Evolutionary conservation across 1,139 yeast species (phyloP), one percentile per base, ranked within the genome.

Genomic region (Zygoascus sp.): DNA sequence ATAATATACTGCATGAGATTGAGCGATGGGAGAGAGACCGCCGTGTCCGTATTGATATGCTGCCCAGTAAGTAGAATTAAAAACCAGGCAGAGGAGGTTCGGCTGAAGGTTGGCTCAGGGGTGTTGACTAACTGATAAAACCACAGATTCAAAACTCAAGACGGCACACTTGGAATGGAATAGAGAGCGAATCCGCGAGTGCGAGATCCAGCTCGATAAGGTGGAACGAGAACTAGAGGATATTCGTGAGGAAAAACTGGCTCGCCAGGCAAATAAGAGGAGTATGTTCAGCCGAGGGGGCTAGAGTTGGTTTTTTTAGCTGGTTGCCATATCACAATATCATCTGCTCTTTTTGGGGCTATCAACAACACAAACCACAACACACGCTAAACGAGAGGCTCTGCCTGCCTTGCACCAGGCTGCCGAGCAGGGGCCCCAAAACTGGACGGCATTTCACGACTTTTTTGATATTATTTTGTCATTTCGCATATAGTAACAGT

Each of bases 11-110:
- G 45, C 45, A 42, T 42, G 45, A 42, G 21, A 42, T 42, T 17
- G 40, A 36, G 36, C 41, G 45, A 20, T 42, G 45, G 45, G 34
- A 42, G 36, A n/a, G 39, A 13, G 45, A 42, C 36, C 34, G 45
- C 11, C 27, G 21, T 7, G 45, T 42, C 15, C 40, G 45, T 15
- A 42, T 42, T 9, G 45, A 42, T 11, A 35, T 20, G 23, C 17
- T 42, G n/a, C 45, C 45, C 13, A 28, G 45, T 42, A 21, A 42
- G 45, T 42, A 41, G 13, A n/a, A n/a, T n/a, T n/a, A n/a, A n/a
- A n/a, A n/a, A n/a, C 13, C 16, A 4, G 9, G 28, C 13, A 11
- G 35, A 11, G 10, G 16, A 11, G 5, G 36, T 16, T 32, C n/a
- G 36, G 17, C 20, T n/a, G 11, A 21, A 35, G 32, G 4, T 8